Base-by-base conservation (phyloP, 176 grass and related monocot species). In the Saccharum officinarum region DNA sequence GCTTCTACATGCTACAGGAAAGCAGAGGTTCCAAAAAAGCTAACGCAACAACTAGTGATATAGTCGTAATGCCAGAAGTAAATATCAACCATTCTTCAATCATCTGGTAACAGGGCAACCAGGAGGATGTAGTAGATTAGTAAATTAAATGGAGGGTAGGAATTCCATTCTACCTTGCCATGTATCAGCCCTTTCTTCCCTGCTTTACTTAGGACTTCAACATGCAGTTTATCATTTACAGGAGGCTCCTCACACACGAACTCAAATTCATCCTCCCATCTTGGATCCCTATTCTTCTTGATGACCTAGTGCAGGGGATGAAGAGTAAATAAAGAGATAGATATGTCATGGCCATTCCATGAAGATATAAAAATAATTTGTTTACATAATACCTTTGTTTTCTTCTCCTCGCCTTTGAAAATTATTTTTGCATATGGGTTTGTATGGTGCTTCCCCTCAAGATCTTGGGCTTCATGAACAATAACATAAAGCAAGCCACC, bases 281-380 rank as follows among this genome's bases (percentile, higher is more conserved):
- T 77, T 84, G 97, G 97, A 92, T 96, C 92, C 84, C 92, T 99
- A 82, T 91, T 96, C 82, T 96, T 94, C 91, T 94, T 99, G 36
- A 96, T 89, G 46, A 88, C 92, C 97, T 99, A 74, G 37, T 59
- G 68, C 22, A 90, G 16, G 49, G 18, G 10, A 22, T 14, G 70
- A 59, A 20, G 49, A 4, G 2, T n/a, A 74, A 83, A 69, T 50
- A 50, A 66, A 38, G 60, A 50, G 73, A 81, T 18, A 55, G 28
- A 39, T 31, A 15, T 20, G 71, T 10, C 44, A 83, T 45, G 78
- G 49, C n/a, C 18, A 50, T 52, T 84, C 13, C 50, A 71, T 76
- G 60, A 66, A 37, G 7, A 49, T 18, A 45, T 10, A 78, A 40
- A 34, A 10, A 73, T 15, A 76, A 65, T 13, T 22, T 73, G 80